phyloP scores from a whole-genome alignment of 805 yeast genomes.

The Pichia rugopelliculosa region DNA sequence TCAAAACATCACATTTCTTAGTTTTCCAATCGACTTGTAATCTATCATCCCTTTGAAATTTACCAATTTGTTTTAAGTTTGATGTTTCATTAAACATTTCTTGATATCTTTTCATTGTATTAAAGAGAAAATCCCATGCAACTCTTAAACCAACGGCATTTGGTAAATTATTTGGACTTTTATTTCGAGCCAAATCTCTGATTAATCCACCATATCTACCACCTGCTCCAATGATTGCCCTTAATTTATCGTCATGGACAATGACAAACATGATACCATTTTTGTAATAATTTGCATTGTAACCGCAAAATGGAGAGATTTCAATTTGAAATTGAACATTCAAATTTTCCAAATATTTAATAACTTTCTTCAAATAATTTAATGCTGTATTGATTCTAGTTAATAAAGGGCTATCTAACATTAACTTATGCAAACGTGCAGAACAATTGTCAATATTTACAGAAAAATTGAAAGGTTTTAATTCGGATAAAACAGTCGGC shows the following conservation, averaged over 20 bases:
- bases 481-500: constrained; percentile 72
- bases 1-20: constrained; percentile 72
- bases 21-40: constrained; percentile 36
- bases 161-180: constrained; percentile 28
- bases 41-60: constrained; percentile 29
- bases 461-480: constrained; percentile 72
- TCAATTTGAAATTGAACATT: constrained; percentile 45
- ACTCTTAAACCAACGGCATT: constrained; percentile 84
- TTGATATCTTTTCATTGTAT: constrained; percentile 42
- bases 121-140: constrained; percentile 61
- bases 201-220: constrained; percentile 85
- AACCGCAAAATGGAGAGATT: constrained; percentile 77
- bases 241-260: constrained; percentile 52
- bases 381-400: constrained; percentile 56
- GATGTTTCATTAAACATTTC: constrained; percentile 26
- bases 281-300: constrained; percentile 69
- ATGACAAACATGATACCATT: constrained; percentile 88
- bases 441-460: constrained; percentile 60
- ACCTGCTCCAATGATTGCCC: constrained; percentile 70
- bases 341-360: constrained; percentile 45
- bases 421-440: constrained; percentile 53
- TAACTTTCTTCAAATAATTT: constrained; percentile 52
- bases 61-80: constrained; percentile 17
- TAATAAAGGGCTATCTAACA: constrained; percentile 67
- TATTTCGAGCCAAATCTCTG: constrained; percentile 51